Evolutionary conservation across 768 basidiomycete species (phyloP), one percentile per base, ranked within the genome.

Genomic region (Pulveroboletus sp.): DNA sequence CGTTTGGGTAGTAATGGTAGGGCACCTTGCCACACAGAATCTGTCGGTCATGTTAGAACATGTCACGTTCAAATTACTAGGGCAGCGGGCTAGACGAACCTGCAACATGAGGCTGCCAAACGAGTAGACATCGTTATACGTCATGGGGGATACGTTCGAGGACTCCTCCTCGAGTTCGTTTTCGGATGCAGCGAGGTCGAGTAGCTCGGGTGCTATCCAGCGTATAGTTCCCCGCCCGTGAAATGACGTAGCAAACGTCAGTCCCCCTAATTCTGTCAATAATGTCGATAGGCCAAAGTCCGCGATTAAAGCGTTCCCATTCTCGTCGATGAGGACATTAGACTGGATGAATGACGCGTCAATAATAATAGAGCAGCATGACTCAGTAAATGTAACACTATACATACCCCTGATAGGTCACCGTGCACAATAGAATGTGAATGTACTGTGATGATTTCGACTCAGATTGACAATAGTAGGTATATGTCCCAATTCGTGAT

Each of bases 201-300:
- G 40, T 14, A 61, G 29, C n/a, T 61, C 58, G 14, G 59, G 59
- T 5, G 59, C 60, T 5, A 42, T 39, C 53, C 57, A 57, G 13
- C 52, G 45, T 0, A 54, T 13, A 17, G 52, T 49, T 0, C 52
- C 57, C 52, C 59, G 25, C 49, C 38, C 34, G n/a, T 43, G 45
- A 29, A 65, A 39, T 7, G 58, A 60, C 14, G 62, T 49, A 2
- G 51, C 51, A 13, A 60, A 55, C 6, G 49, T 49, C 20, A 35
- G 38, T 6, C 46, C 54, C 2, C 38, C 32, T 3, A 56, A 48
- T 34, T 53, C 50, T 6, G 34, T 45, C 19, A 56, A 29, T 1
- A 59, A 4, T n/a, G 39, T 56, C n/a, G 52, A 60, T 5, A 76
- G 63, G 5, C 76, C 75, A 50, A 78, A 78, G 51, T 78, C 76